Percentiles rank a stretch among this genome's conserved stretches.
phyloP scores from a whole-genome alignment of 2,329 filamentous ascomycete genomes.

The Exophiala lecanii-corni region DNA sequence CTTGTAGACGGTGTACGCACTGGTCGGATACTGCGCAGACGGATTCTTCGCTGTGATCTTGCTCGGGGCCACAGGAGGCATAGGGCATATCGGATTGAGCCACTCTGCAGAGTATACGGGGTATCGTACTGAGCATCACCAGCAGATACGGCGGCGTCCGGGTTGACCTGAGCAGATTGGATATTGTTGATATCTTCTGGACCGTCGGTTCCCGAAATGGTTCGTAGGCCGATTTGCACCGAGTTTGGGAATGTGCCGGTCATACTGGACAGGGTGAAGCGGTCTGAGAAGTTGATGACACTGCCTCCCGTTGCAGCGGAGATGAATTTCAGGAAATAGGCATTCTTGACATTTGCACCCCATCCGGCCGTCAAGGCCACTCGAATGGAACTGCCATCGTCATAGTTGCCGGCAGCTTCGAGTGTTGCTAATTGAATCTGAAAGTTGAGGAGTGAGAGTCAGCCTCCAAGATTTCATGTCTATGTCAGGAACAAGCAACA shows the following conservation, averaged over 20 bases:
- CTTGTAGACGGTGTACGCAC: slow-evolving; percentile 43
- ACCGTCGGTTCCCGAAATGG: slow-evolving; percentile 30
- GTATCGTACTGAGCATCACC: slow-evolving; percentile 35
- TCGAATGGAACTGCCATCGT: slow-evolving; percentile 40
- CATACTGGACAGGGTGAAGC: slow-evolving; percentile 63
- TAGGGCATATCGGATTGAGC: slow-evolving; percentile 57
- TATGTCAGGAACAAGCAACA: no score
- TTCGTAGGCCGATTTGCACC: slow-evolving; percentile 35
- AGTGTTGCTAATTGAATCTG: slow-evolving; percentile 42
- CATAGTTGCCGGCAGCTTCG: slow-evolving; percentile 34
- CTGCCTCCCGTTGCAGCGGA: slow-evolving; percentile 51
- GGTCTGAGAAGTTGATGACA: slow-evolving; percentile 56
- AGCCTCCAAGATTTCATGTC: no score
- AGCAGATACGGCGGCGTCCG: slow-evolving; percentile 11
- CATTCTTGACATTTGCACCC: slow-evolving; percentile 47
- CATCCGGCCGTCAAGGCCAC: slow-evolving; percentile 41
- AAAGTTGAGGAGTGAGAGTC: slow-evolving; percentile 8
- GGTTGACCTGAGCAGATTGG: slow-evolving; percentile 27
- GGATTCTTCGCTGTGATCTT: slow-evolving; percentile 53
- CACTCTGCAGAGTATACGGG: slow-evolving; percentile 54
- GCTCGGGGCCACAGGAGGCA: slow-evolving; percentile 55
- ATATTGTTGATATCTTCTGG: slow-evolving; percentile 24
- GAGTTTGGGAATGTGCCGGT: slow-evolving; percentile 51
- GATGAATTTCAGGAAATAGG: slow-evolving; percentile 55
- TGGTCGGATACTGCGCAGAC: slow-evolving; percentile 52